Evolutionary conservation across 106 monocot genomes (phyloP).

Genomic region (Narthecium ossifragum): DNA sequence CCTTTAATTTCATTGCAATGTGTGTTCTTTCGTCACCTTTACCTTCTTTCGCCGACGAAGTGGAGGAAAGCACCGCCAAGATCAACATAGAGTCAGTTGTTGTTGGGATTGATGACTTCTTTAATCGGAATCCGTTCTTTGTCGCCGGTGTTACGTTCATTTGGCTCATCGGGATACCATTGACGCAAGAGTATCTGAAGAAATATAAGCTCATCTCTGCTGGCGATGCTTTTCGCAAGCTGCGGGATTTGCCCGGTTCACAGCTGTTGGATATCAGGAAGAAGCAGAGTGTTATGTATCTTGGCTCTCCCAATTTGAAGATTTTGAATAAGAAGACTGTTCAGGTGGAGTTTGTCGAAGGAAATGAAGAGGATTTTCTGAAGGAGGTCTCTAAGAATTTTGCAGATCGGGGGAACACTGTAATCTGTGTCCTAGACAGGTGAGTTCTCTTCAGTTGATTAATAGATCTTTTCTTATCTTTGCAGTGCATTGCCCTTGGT

Average conservation of each 20-base stretch:
- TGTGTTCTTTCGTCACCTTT: constrained; percentile 15
- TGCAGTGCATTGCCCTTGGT: neutral
- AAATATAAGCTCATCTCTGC: constrained; percentile 70
- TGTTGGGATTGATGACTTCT: constrained; percentile 72
- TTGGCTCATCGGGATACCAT: constrained; percentile 76
- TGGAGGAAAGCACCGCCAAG: constrained; percentile 36
- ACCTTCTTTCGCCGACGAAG: constrained; percentile 36
- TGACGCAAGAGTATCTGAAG: constrained; percentile 63
- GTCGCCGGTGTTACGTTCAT: constrained; percentile 58
- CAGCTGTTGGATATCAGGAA: constrained; percentile 88
- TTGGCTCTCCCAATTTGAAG: constrained; percentile 73
- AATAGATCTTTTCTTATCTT: neutral
- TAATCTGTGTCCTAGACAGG: constrained; percentile 85
- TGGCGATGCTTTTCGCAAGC: constrained; percentile 71
- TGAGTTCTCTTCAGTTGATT: constrained; percentile 29
- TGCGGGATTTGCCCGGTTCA: constrained; percentile 46
- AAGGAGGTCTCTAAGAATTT: constrained; percentile 52
- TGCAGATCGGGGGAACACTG: constrained; percentile 54
- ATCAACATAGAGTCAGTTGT: constrained; percentile 65
- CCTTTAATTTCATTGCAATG: constrained; percentile 8
- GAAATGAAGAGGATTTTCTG: constrained; percentile 57
- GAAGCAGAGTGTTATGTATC: constrained; percentile 44
- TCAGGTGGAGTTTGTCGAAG: constrained; percentile 64
- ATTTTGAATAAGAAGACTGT: constrained; percentile 51
- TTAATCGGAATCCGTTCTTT: constrained; percentile 80